Evolutionary conservation across 2,329 filamentous ascomycete genomes (phyloP), one percentile per base, ranked within the genome.

Genomic region (Arthrinium puccinioides): DNA sequence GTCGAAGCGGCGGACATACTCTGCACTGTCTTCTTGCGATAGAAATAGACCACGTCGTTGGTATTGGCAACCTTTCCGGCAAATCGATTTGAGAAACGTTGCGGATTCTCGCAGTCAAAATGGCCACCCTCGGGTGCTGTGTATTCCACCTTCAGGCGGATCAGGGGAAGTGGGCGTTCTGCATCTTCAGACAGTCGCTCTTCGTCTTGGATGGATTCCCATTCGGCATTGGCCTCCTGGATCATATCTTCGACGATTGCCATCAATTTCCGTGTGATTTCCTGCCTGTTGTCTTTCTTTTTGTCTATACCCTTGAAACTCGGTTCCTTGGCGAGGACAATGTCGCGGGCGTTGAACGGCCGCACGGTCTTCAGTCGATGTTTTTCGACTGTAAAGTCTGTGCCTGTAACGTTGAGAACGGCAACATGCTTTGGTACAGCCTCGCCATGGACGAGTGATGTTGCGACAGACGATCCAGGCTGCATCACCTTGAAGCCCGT

Each of bases 401-500:
- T 85, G 8, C 89, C 90, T 0, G 81, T 92, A 36, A 98, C 68
- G 48, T 73, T 92, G 34, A 97, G 58, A 15, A 98, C 83, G 2
- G 88, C 82, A 6, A 97, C 86, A 39, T 97, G 85, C 56, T 98
- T 98, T 7, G 87, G 70, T 1, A 88, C 87, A 1, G 92, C 86
- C 62, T 98, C 92, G 20, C 89, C 89, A 0, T 85, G 83, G 8
- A 92, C 81, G 0, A 98, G 68, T 0, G 92, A 97, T 2, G 92
- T 98, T 1, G 90, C 92, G 1, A 98, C 84, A 0, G 92, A 97
- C 0, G 92, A 98, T 0, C 92, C 92, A 1, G 92, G 92, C 53
- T 98, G 92, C 78, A 98, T 96, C 45, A 98, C 90, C 49, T 92
- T 80, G 50, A 98, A 98, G 1, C 83, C 84, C 32, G 83, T 95